Evolutionary conservation across 2,329 filamentous ascomycete genomes (phyloP).

Genomic region (Arthrobotrys entomopaga): DNA sequence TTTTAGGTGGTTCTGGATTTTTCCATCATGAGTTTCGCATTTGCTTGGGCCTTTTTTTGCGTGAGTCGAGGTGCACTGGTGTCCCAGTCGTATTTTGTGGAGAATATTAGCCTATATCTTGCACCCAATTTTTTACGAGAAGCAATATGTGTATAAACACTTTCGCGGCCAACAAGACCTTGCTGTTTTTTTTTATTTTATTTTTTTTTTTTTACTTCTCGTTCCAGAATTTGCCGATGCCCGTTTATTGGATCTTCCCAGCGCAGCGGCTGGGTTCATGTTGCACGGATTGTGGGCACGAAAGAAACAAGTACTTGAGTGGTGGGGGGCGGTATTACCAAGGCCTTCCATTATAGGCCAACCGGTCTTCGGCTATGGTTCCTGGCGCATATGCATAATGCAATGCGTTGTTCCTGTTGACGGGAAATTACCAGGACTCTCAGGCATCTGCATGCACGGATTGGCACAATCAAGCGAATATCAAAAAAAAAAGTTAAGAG

Average conservation of each 20-base stretch:
- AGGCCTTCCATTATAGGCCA: constrained; percentile 21
- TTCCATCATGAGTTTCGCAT: not conserved
- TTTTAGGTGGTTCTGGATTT: constrained; percentile 36
- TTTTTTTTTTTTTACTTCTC: no score
- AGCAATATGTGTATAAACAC: constrained; percentile 4
- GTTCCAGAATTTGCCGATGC: constrained; percentile 38
- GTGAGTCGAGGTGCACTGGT: constrained; percentile 26
- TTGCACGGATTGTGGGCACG: constrained; percentile 21
- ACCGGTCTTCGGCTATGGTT: constrained; percentile 43
- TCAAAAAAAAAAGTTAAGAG: no score
- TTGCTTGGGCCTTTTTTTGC: not conserved
- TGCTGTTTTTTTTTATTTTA: no score
- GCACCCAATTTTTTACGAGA: constrained; percentile 43
- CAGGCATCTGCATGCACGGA: constrained; percentile 48
- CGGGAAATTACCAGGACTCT: constrained; percentile 53
- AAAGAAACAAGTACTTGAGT: no score
- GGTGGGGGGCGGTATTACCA: constrained; percentile 19
- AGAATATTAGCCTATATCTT: constrained; percentile 55
- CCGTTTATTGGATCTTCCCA: constrained; percentile 45
- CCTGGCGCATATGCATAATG: constrained; percentile 51
- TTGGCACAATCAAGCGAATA: constrained; percentile 42
- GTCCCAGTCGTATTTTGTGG: constrained; percentile 52
- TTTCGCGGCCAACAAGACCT: not conserved
- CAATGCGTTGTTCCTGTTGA: constrained; percentile 55
- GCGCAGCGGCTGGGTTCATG: constrained; percentile 40